A percentile compares a stretch with the other conserved stretches of the same genome.
Evolutionary conservation across 2,329 filamentous ascomycete species (phyloP).

Genomic region (Ascochyta lentis): DNA sequence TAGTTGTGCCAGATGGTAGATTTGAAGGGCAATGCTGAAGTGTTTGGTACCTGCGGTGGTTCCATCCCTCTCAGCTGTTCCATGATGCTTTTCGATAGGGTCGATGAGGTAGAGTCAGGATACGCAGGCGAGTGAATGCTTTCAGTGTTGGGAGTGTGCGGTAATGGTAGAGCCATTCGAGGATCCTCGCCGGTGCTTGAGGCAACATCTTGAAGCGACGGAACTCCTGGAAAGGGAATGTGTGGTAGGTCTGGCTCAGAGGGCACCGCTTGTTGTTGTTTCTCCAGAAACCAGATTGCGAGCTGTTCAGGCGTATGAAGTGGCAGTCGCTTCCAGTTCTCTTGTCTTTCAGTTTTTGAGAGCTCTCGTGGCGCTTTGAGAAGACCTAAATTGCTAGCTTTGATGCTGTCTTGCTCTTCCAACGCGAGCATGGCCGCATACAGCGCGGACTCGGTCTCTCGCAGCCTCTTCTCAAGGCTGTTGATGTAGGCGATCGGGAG

Average conservation of each 20-base stretch:
- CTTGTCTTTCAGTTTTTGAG: slow-evolving; percentile 33
- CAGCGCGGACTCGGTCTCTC: slow-evolving; percentile 34
- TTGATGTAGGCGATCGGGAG: slow-evolving; percentile 36
- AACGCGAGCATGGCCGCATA: slow-evolving; percentile 23
- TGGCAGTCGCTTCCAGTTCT: slow-evolving; percentile 33
- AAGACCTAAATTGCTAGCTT: background rate
- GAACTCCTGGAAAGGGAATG: slow-evolving; percentile 7
- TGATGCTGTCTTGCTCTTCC: slow-evolving; percentile 6
- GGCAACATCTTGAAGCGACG: background rate
- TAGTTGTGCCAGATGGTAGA: slow-evolving; percentile 17
- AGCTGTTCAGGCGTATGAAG: slow-evolving; percentile 30
- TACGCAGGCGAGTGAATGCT: background rate
- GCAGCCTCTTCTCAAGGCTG: slow-evolving; percentile 31
- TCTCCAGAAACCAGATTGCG: slow-evolving; percentile 27
- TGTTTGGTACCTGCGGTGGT: slow-evolving; percentile 16
- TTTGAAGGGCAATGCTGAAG: slow-evolving; percentile 2
- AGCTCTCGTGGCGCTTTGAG: slow-evolving; percentile 11
- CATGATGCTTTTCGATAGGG: slow-evolving; percentile 5
- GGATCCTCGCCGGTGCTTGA: background rate
- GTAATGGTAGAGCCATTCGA: slow-evolving; percentile 9
- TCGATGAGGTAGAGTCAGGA: slow-evolving; percentile 7
- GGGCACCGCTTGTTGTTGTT: slow-evolving; percentile 13
- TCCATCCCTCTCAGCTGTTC: slow-evolving; percentile 14
- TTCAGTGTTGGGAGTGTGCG: slow-evolving; percentile 1
- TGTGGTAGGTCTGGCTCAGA: slow-evolving; percentile 10